Base-by-base conservation (phyloP, 1,284 basidiomycete species). In the Trichosporon ovoides region DNA sequence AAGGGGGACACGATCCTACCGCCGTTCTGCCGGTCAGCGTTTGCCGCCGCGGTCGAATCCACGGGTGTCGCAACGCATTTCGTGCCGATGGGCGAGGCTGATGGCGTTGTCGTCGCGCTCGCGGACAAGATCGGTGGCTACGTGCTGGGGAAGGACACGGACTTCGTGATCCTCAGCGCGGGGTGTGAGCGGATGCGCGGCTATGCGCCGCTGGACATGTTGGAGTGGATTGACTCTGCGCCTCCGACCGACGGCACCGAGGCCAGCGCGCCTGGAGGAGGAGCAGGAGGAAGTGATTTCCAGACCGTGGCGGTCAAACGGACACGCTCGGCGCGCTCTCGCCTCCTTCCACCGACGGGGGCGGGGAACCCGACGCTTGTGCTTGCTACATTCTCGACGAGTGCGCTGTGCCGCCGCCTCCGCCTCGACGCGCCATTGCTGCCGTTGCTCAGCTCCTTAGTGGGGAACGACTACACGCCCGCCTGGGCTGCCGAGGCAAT, bases 81-180 rank as follows among this genome's bases (percentile, higher is more conserved):
- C 71, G 86, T 87, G 56, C 89, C 91, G 0, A 85, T 90, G 61
- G 87, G 87, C 67, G 92, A 96, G 74, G 91, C 86, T 3, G 92
- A 96, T 75, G 87, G 87, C 3, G 87, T 85, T 60, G 87, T 88
- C 34, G 90, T 93, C 3, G 86, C 87, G 59, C 79, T 94, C 14
- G 92, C 92, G 0, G 87, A 85, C 10, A 79, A 83, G 55, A 71
- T 89, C 7, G 82, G 83, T 3, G 90, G 83, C 31, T 92, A 86
- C 65, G 86, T 93, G 51, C 79, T 87, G 0, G 88, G 87, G 18
- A 83, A 81, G 61, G 91, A 91, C 78, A 89, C 88, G 1, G 90
- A 92, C 73, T 91, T 88, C 68, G 83, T 88, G 50, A 82, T 93
- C 48, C 79, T 91, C 40, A 86, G 88, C 58, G 80, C 84, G 2